A percentile compares a stretch with the other conserved stretches of the same genome.
Evolutionary conservation across 805 yeast species (phyloP).

Genomic region (Kodamaea leandrae): DNA sequence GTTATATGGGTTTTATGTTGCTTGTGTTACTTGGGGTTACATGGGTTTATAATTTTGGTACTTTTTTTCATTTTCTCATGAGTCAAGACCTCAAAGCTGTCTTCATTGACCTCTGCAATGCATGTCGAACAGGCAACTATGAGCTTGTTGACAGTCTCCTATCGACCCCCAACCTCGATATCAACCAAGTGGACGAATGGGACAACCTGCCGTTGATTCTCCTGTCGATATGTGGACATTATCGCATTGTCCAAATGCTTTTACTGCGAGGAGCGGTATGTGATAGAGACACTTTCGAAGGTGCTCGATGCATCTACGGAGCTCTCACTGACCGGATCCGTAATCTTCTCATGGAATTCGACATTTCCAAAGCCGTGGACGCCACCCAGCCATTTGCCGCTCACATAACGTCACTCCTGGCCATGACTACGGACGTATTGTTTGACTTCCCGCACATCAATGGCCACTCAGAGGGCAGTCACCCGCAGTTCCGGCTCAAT

Average conservation of each 20-base stretch:
- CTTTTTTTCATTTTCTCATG: too few species aligned
- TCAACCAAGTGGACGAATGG: conserved; percentile 63
- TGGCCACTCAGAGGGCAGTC: too few species aligned
- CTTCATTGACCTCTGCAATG: conserved; percentile 52
- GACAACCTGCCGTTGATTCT: conserved; percentile 73
- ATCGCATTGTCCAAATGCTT: conserved; percentile 56
- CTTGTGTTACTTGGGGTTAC: too few species aligned
- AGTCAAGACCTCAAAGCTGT: conserved; percentile 15
- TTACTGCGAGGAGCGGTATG: conserved; percentile 68
- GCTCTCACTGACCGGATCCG: conserved; percentile 69
- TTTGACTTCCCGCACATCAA: too few species aligned
- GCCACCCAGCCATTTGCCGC: conserved; percentile 69
- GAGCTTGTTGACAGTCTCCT: conserved; percentile 60
- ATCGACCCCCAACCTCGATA: conserved; percentile 36
- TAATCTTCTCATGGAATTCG: conserved; percentile 54
- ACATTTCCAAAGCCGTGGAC: conserved; percentile 68
- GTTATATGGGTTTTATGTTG: too few species aligned
- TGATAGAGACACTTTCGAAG: conserved; percentile 79
- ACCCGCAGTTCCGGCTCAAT: conserved; percentile 20
- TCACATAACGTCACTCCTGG: conserved; percentile 46
- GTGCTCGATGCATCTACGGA: conserved; percentile 73
- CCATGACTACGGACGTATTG: conserved; percentile 32
- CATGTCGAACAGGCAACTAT: conserved; percentile 68
- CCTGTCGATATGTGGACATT: conserved; percentile 76
- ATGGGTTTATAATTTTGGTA: too few species aligned